A percentile compares a stretch with the other conserved stretches of the same genome.
Conservation (phyloP, 2,329 filamentous ascomycete genomes). For the Neophaeococcomyces mojaviensis region DNA sequence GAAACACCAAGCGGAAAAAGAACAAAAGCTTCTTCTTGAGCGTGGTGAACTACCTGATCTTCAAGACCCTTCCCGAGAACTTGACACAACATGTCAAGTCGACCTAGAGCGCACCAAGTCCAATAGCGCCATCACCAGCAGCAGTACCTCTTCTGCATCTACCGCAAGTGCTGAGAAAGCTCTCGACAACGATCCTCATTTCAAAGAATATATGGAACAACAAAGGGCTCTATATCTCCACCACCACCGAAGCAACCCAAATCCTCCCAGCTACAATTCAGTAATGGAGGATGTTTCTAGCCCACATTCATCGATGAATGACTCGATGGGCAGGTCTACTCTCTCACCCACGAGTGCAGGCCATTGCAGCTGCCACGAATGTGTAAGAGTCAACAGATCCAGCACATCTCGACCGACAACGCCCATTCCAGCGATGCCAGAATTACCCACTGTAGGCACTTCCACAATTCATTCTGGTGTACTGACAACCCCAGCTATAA, state of each 20-base stretch:
- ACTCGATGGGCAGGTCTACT: neutral
- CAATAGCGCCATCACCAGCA: neutral
- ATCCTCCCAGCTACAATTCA: slow-evolving; percentile 1
- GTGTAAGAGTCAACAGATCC: neutral
- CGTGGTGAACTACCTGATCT: slow-evolving; percentile 1
- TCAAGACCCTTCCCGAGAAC: slow-evolving; percentile 4
- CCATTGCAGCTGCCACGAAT: neutral
- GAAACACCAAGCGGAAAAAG: slow-evolving; percentile 2
- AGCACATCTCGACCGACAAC: too few relatives aligned
- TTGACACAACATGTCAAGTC: neutral
- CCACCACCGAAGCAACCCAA: neutral
- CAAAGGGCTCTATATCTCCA: slow-evolving; percentile 4
- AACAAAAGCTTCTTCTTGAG: slow-evolving; percentile 2
- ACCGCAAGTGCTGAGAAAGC: neutral
- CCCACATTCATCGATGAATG: neutral
- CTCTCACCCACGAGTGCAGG: neutral
- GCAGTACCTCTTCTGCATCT: neutral
- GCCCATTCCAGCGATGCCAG: too few relatives aligned
- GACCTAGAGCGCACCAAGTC: neutral
- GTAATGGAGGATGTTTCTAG: neutral
- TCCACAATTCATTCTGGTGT: too few relatives aligned
- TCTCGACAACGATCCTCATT: slow-evolving; percentile 4
- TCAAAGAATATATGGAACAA: slow-evolving; percentile 5
- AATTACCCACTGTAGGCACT: too few relatives aligned
- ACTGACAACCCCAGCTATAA: neutral